A percentile compares a stretch with the other conserved stretches of the same genome.
Conservation (phyloP, 1,139 yeast genomes). For the Suhomyces bokatorum region DNA sequence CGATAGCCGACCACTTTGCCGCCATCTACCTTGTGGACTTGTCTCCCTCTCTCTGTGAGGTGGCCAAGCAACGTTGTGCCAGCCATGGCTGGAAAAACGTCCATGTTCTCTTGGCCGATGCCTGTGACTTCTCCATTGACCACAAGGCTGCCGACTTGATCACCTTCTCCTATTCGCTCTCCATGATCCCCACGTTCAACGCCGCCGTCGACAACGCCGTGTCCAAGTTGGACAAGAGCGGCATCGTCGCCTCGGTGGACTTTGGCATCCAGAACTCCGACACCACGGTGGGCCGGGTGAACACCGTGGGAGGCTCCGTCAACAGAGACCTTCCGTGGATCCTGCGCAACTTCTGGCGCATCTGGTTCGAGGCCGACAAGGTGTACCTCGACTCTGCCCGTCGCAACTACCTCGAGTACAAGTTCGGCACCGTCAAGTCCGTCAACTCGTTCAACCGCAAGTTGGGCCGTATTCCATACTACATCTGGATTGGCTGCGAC, state of each 20-base stretch:
- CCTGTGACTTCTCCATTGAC: slow-evolving; percentile 63
- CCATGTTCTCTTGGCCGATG: slow-evolving; percentile 71
- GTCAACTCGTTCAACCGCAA: slow-evolving; percentile 62
- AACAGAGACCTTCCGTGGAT: slow-evolving; percentile 77
- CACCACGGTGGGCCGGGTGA: slow-evolving; percentile 66
- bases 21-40: slow-evolving; percentile 73
- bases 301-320: slow-evolving; percentile 71
- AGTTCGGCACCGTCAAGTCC: slow-evolving; percentile 77
- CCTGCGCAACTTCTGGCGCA: slow-evolving; percentile 77
- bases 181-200: slow-evolving; percentile 83
- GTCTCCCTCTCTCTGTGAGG: slow-evolving; percentile 72
- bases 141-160: slow-evolving; percentile 54
- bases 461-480: slow-evolving; percentile 76
- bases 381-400: slow-evolving; percentile 79
- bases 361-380: slow-evolving; percentile 85
- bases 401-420: slow-evolving; percentile 79
- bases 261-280: slow-evolving; percentile 75
- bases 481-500: slow-evolving; percentile 81
- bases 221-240: slow-evolving; percentile 51
- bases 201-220: slow-evolving; percentile 75
- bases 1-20: slow-evolving; percentile 52
- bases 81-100: slow-evolving; percentile 62
- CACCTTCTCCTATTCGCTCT: slow-evolving; percentile 76
- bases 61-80: slow-evolving; percentile 62
- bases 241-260: slow-evolving; percentile 71